phyloP scores from a whole-genome alignment of 306 rosid species.

The Rosa lucieae region DNA sequence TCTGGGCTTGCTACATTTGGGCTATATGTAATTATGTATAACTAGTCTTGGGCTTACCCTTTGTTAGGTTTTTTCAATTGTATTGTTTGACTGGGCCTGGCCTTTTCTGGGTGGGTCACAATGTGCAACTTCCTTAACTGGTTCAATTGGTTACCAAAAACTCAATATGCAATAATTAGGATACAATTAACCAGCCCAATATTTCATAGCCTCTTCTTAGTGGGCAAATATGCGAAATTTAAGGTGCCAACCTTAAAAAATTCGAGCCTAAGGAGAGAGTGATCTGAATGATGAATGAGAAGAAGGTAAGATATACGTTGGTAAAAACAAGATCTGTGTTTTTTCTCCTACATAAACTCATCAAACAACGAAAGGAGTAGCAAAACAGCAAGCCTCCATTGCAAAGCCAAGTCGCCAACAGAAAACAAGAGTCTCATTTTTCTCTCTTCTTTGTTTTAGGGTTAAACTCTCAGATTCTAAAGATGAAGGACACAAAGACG shows the following conservation, averaged over 20 bases:
- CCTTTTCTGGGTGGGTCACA: no score
- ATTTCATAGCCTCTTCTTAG: not conserved
- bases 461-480: not conserved
- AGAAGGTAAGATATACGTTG: not conserved
- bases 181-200: not conserved
- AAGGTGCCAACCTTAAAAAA: not conserved
- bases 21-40: no score
- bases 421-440: not conserved
- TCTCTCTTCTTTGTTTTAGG: not conserved
- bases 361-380: not conserved
- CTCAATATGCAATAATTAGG: not conserved
- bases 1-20: no score
- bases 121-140: not conserved
- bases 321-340: not conserved
- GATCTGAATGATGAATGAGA: not conserved
- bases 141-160: not conserved
- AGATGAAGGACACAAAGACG: not conserved
- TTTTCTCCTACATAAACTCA: not conserved
- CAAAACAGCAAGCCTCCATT: not conserved
- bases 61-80: no score
- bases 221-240: not conserved
- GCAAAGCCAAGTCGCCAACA: not conserved
- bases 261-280: not conserved
- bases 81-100: no score
- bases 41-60: no score